phyloP scores from a whole-genome alignment of 306 rosid species.

The Rosa chinensis region DNA sequence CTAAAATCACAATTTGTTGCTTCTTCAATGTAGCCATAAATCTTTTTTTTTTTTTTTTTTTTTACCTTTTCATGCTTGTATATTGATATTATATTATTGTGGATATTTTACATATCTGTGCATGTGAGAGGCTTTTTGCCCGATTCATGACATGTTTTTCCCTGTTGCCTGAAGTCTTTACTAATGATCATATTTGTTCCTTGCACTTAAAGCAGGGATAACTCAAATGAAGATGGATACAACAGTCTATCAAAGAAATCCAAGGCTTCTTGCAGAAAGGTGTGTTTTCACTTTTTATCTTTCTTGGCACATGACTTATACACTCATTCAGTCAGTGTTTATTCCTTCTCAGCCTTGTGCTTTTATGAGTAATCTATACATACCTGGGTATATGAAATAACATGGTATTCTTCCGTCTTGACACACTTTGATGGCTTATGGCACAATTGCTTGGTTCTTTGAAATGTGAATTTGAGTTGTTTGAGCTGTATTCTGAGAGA shows the following conservation, averaged over 20 bases:
- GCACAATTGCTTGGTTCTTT: neutral
- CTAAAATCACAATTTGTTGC: neutral
- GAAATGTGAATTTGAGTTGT: neutral
- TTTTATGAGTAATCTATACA: neutral
- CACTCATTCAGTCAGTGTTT: neutral
- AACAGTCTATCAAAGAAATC: slow-evolving; percentile 32
- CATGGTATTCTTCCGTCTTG: neutral
- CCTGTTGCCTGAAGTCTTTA: slow-evolving; percentile 1
- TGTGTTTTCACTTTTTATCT: slow-evolving; percentile 14
- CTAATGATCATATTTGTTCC: neutral
- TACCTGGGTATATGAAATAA: neutral
- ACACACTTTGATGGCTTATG: neutral
- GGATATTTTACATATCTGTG: neutral
- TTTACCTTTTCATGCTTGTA: neutral
- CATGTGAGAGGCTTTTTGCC: neutral
- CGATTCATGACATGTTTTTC: neutral
- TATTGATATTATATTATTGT: neutral
- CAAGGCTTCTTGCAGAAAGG: slow-evolving; percentile 56
- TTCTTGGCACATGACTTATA: neutral
- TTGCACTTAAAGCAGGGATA: slow-evolving; percentile 36
- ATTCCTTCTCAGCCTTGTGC: neutral
- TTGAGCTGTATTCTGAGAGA: neutral
- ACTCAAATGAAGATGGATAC: slow-evolving; percentile 22
- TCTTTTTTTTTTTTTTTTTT: neutral
- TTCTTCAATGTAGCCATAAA: neutral